Evolutionary conservation across 2,329 filamentous ascomycete species (phyloP).

Genomic region (Phaeosphaeriaceae sp.): DNA sequence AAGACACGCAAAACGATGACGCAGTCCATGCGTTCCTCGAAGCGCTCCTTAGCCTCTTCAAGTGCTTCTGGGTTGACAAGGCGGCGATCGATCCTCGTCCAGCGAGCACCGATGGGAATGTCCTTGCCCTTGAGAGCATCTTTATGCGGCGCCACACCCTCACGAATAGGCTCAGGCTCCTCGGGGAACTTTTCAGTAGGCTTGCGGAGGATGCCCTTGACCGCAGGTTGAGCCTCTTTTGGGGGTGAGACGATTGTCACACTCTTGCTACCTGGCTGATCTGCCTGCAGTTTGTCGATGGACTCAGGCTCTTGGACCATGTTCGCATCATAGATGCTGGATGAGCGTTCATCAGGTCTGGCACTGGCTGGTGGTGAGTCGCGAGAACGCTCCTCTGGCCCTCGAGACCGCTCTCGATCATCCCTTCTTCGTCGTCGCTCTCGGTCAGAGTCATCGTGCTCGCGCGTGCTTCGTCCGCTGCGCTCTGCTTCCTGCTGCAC

Average conservation of each 20-base stretch:
- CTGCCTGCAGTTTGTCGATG: conserved; percentile 26
- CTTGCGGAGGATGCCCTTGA: conserved; percentile 83
- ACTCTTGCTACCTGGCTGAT: conserved; percentile 35
- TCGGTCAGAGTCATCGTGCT: conserved; percentile 39
- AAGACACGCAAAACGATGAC: conserved; percentile 91
- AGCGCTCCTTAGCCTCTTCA: conserved; percentile 86
- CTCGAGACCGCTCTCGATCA: conserved; percentile 40
- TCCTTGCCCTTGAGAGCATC: conserved; percentile 77
- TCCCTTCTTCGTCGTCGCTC: conserved; percentile 46
- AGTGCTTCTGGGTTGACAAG: conserved; percentile 90
- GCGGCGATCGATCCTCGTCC: conserved; percentile 90
- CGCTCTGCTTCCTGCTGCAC: conserved; percentile 55
- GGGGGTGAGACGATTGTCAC: conserved; percentile 74
- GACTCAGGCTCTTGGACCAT: conserved; percentile 46
- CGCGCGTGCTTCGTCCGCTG: conserved; percentile 33
- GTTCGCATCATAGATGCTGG: conserved; percentile 35
- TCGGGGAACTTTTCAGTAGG: conserved; percentile 87
- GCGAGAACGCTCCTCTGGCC: conserved; percentile 34
- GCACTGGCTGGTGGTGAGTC: conserved; percentile 30
- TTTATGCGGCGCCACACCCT: conserved; percentile 93
- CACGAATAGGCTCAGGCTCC: conserved; percentile 80
- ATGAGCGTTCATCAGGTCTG: conserved; percentile 39
- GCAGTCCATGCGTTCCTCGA: conserved; percentile 89
- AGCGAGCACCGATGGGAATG: conserved; percentile 77
- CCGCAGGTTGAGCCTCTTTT: conserved; percentile 70